A percentile compares a stretch with the other conserved stretches of the same genome.
Conservation (phyloP, 306 rosid species). For the Betula pendula region DNA sequence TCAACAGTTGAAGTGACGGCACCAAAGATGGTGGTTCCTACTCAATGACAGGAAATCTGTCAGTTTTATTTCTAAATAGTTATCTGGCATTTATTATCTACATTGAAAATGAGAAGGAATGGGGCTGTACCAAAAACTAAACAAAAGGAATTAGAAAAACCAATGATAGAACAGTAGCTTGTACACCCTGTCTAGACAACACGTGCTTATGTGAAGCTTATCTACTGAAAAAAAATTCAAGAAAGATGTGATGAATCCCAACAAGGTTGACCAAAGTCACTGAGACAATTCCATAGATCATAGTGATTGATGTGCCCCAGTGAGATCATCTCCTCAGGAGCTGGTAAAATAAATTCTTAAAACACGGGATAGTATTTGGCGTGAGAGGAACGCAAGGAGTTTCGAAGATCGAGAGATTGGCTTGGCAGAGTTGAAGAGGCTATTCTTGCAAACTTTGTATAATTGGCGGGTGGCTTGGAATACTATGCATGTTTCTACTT, state of each 20-base stretch:
- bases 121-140: neutral
- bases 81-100: neutral
- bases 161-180: neutral
- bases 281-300: neutral
- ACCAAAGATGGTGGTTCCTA: slow-evolving; percentile 82
- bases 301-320: too few relatives aligned
- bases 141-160: neutral
- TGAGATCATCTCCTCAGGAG: too few relatives aligned
- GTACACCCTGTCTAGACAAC: neutral
- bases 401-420: too few relatives aligned
- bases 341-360: too few relatives aligned
- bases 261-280: neutral
- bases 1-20: slow-evolving; percentile 72
- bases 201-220: neutral
- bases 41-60: slow-evolving; percentile 28
- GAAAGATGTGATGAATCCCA: neutral
- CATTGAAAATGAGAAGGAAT: neutral
- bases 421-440: too few relatives aligned
- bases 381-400: too few relatives aligned
- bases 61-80: slow-evolving; percentile 18
- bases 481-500: too few relatives aligned
- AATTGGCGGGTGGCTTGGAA: too few relatives aligned
- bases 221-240: neutral
- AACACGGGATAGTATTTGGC: too few relatives aligned
- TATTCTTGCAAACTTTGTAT: too few relatives aligned